phyloP scores from a whole-genome alignment of 257 asterid species.

The Solanum stenotomum region DNA sequence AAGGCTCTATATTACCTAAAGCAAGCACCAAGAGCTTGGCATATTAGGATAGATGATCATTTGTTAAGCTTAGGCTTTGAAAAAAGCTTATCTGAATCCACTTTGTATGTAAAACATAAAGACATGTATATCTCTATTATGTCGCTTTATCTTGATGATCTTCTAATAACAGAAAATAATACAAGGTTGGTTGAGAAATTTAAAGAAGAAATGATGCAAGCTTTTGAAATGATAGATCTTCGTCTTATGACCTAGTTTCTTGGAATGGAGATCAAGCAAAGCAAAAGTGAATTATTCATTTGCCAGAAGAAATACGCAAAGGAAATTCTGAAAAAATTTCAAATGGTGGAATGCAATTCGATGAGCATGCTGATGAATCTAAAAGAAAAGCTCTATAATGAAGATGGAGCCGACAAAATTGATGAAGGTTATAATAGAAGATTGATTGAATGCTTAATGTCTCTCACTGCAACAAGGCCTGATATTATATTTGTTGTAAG shows the following conservation, averaged over 20 bases:
- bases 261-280: neutral
- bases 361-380: neutral
- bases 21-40: neutral
- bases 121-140: no score
- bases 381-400: neutral
- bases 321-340: neutral
- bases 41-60: neutral
- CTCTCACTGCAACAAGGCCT: neutral
- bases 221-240: neutral
- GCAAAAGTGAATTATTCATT: neutral
- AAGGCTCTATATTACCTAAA: neutral
- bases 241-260: neutral
- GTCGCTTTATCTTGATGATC: neutral
- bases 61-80: neutral
- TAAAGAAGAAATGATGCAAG: neutral
- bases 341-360: neutral
- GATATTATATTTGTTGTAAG: neutral
- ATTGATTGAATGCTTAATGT: neutral
- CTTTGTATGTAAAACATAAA: no score
- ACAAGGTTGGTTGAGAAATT: neutral
- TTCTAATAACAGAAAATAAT: no score
- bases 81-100: no score
- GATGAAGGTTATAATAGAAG: neutral
- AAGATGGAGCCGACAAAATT: neutral
- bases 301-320: neutral